Evolutionary conservation across 148 eudicot genomes (phyloP).

Genomic region (Spergularia bocconei): DNA sequence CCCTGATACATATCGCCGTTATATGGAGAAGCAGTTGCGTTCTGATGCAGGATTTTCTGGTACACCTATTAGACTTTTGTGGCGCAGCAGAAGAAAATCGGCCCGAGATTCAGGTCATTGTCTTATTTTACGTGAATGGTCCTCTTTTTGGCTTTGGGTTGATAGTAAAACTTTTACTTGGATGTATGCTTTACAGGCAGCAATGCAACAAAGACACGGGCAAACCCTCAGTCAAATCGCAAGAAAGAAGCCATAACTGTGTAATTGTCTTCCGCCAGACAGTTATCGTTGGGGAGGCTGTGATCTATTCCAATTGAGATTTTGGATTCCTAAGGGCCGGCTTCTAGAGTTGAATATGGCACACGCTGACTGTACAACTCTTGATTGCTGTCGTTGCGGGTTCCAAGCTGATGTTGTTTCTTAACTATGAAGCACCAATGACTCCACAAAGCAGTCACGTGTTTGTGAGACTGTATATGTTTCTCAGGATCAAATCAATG

Average conservation of each 20-base stretch:
- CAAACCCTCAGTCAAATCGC: conserved; percentile 11
- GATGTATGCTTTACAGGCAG: conserved; percentile 22
- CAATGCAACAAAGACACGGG: conserved; percentile 17
- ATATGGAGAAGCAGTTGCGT: conserved; percentile 97
- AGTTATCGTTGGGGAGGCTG: neutral
- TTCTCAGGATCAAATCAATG: neutral
- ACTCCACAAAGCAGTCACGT: neutral
- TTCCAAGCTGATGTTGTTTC: neutral
- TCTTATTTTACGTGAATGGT: conserved; percentile 6
- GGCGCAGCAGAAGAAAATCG: conserved; percentile 89
- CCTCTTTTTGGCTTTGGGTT: neutral
- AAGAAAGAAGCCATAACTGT: conserved; percentile 25
- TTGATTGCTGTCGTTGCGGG: neutral
- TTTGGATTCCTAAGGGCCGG: neutral
- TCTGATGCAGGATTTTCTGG: conserved; percentile 86
- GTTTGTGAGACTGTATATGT: neutral
- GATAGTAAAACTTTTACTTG: neutral
- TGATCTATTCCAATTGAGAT: neutral
- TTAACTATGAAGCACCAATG: neutral
- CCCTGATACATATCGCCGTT: conserved; percentile 84
- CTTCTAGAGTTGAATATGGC: neutral
- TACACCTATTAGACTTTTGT: conserved; percentile 91
- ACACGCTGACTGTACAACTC: neutral
- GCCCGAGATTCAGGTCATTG: conserved; percentile 48
- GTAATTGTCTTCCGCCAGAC: neutral